Percentiles rank a stretch among this genome's conserved stretches.
Conservation (phyloP, 805 yeast species). For the Saturnispora ahearnii region DNA sequence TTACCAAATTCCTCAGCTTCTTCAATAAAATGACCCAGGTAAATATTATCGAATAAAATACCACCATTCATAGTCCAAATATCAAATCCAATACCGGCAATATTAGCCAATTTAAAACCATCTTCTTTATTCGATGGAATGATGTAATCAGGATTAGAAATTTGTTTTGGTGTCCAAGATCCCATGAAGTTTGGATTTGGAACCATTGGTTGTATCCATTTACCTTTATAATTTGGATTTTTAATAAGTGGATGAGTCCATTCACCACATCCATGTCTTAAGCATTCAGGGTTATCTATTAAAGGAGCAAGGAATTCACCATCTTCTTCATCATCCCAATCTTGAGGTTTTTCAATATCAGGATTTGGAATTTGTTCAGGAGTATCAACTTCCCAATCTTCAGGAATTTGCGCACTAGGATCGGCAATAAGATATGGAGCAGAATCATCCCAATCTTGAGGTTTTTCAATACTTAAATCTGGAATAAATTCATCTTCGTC, state of each 20-base stretch:
- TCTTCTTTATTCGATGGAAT: slow-evolving; percentile 21
- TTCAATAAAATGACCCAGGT: slow-evolving; percentile 71
- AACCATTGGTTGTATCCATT: slow-evolving; percentile 63
- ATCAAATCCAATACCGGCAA: slow-evolving; percentile 82
- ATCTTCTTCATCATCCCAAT: slow-evolving; percentile 87
- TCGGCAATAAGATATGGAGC: slow-evolving; percentile 60
- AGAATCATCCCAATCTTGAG: slow-evolving; percentile 77
- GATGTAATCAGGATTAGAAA: slow-evolving; percentile 62
- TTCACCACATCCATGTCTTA: slow-evolving; percentile 64
- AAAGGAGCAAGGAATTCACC: slow-evolving; percentile 75
- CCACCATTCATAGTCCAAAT: slow-evolving; percentile 79
- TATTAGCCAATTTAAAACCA: slow-evolving; percentile 36
- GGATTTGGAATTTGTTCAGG: slow-evolving; percentile 59
- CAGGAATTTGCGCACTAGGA: slow-evolving; percentile 60
- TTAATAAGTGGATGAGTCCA: slow-evolving; percentile 63
- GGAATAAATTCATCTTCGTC: slow-evolving; percentile 57
- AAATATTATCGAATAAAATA: slow-evolving; percentile 72
- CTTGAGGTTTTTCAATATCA: slow-evolving; percentile 54
- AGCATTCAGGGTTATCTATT: slow-evolving; percentile 68
- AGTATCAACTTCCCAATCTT: slow-evolving; percentile 66
- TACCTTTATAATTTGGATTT: slow-evolving; percentile 69
- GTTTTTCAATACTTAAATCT: slow-evolving; percentile 63
- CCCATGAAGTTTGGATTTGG: slow-evolving; percentile 75
- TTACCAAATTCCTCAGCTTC: slow-evolving; percentile 86
- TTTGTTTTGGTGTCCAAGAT: slow-evolving; percentile 58